Evolutionary conservation across 2,329 filamentous ascomycete genomes (phyloP).

Genomic region (Monilinia polystroma): DNA sequence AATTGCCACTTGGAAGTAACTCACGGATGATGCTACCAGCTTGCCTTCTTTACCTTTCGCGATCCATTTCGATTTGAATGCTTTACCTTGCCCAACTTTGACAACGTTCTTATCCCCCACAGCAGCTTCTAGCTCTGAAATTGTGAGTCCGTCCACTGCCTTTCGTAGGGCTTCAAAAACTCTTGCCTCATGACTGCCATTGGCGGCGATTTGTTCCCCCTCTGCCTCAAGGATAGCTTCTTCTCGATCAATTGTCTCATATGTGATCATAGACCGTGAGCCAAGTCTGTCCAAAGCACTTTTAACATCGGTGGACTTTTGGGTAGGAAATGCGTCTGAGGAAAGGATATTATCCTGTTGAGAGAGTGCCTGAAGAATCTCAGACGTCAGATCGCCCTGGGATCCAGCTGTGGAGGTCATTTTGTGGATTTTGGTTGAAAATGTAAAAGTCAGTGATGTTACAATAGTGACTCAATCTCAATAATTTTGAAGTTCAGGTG

Average conservation of each 20-base stretch:
- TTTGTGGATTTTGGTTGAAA: neutral
- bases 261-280: conserved; percentile 82
- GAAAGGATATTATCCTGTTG: conserved; percentile 65
- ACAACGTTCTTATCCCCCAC: conserved; percentile 72
- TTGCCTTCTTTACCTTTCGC: conserved; percentile 58
- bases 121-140: conserved; percentile 67
- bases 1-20: conserved; percentile 30
- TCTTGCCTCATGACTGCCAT: conserved; percentile 79
- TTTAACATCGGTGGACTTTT: conserved; percentile 71
- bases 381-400: conserved; percentile 57
- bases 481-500: conserved; percentile 23
- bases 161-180: conserved; percentile 73
- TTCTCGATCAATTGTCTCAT: conserved; percentile 79
- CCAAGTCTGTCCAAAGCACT: conserved; percentile 81
- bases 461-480: conserved; percentile 22
- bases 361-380: conserved; percentile 65
- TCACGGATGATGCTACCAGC: conserved; percentile 51
- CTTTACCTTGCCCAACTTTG: conserved; percentile 90
- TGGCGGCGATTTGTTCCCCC: conserved; percentile 67
- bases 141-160: conserved; percentile 76
- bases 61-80: conserved; percentile 80
- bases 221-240: conserved; percentile 74
- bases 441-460: neutral
- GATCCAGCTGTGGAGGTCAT: conserved; percentile 48
- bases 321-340: conserved; percentile 65